Conservation (phyloP, 495 filamentous ascomycete species). For the Lasiosphaeriaceae sp. region DNA sequence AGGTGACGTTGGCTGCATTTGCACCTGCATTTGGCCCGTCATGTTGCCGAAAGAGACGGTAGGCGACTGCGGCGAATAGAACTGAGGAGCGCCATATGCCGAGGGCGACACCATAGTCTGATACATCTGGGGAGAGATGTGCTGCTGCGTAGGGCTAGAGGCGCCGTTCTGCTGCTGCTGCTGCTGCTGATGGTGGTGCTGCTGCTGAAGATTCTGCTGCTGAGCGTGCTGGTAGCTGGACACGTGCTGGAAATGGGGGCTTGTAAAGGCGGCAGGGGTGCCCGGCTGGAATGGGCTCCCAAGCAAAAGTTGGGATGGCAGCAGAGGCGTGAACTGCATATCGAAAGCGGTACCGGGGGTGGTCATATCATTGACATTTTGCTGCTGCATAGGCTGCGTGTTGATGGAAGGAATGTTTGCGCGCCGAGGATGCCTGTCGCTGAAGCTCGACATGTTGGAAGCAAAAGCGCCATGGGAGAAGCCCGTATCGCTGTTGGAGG, state of each 20-base stretch:
- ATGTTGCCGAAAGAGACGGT: slow-evolving; percentile 67
- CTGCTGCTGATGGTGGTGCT: slow-evolving; percentile 51
- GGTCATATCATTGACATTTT: slow-evolving; percentile 61
- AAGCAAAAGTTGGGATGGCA: slow-evolving; percentile 90
- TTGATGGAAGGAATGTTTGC: slow-evolving; percentile 92
- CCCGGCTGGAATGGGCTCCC: slow-evolving; percentile 97
- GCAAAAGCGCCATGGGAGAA: slow-evolving; percentile 89
- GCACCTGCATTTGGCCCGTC: slow-evolving; percentile 50
- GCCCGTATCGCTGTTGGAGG: slow-evolving; percentile 74
- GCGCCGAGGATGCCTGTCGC: slow-evolving; percentile 75
- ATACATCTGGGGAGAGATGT: slow-evolving; percentile 68
- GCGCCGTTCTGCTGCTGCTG: slow-evolving; percentile 54
- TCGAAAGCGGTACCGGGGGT: slow-evolving; percentile 86
- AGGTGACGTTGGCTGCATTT: slow-evolving; percentile 55
- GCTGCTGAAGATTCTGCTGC: slow-evolving; percentile 54
- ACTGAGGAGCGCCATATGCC: slow-evolving; percentile 66
- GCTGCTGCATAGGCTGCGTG: slow-evolving; percentile 55
- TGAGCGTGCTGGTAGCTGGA: slow-evolving; percentile 69
- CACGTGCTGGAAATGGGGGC: slow-evolving; percentile 85
- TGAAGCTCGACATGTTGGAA: slow-evolving; percentile 75
- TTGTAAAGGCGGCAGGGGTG: slow-evolving; percentile 82
- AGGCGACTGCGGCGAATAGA: slow-evolving; percentile 82
- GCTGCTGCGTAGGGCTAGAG: slow-evolving; percentile 48
- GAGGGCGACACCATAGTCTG: slow-evolving; percentile 75
- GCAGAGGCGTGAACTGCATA: slow-evolving; percentile 96